Evolutionary conservation across 108 stramenopile species (phyloP).

Genomic region (Nannochloropsis salina): DNA sequence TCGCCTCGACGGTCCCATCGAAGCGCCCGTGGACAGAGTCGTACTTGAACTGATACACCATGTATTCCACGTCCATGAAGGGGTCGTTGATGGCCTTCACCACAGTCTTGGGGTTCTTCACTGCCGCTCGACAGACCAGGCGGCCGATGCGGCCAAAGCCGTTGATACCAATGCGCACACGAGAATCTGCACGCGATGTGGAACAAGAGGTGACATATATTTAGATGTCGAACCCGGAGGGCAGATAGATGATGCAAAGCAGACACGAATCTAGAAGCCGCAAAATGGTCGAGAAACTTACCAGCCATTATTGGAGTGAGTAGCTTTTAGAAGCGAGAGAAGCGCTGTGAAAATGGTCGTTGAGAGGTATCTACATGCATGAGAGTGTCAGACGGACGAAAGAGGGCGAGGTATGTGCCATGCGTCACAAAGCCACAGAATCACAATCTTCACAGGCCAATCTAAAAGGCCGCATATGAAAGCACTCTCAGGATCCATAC

Average conservation of each 20-base stretch:
- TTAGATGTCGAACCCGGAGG: not conserved
- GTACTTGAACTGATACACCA: constrained; percentile 56
- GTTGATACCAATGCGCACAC: constrained; percentile 63
- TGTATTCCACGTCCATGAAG: constrained; percentile 58
- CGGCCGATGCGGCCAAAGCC: constrained; percentile 99
- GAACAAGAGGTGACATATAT: not conserved
- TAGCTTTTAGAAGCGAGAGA: not conserved
- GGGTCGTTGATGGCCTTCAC: constrained; percentile 58
- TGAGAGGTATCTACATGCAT: no score
- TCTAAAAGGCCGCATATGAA: no score
- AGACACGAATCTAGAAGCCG: not conserved
- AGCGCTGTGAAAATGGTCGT: not conserved
- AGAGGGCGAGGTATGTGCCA: no score
- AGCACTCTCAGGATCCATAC: no score
- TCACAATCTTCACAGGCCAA: no score
- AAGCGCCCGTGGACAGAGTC: constrained; percentile 57
- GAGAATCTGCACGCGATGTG: not conserved
- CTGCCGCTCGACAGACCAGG: constrained; percentile 52
- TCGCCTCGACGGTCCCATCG: constrained; percentile 57
- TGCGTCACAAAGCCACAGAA: no score
- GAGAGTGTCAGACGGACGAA: not conserved
- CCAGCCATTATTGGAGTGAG: not conserved
- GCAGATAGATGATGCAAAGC: not conserved
- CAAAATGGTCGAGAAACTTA: not conserved
- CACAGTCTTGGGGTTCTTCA: constrained; percentile 35